Evolutionary conservation across 2,329 filamentous ascomycete genomes (phyloP).

Genomic region (Aschersonia sp.): DNA sequence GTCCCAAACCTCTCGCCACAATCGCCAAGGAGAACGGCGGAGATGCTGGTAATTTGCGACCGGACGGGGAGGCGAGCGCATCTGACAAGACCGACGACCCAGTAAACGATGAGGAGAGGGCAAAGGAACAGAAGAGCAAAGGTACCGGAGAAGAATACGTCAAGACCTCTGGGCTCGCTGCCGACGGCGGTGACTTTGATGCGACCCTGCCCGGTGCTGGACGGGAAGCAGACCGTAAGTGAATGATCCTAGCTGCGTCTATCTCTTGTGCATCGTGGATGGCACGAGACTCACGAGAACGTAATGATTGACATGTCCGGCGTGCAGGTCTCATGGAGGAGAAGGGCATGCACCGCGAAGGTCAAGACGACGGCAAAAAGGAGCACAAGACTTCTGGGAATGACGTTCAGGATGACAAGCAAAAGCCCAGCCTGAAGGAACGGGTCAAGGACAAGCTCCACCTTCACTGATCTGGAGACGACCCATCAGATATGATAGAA

Average conservation of each 20-base stretch:
- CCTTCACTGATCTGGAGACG: slow-evolving; percentile 15
- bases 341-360: slow-evolving; percentile 14
- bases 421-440: slow-evolving; percentile 40
- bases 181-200: slow-evolving; percentile 56
- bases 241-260: background rate
- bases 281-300: background rate
- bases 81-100: background rate
- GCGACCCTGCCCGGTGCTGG: slow-evolving; percentile 49
- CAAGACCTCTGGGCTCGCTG: slow-evolving; percentile 40
- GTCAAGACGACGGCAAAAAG: background rate
- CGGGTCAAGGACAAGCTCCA: slow-evolving; percentile 61
- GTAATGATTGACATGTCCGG: no score
- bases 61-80: background rate
- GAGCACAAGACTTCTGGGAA: background rate
- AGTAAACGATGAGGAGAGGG: slow-evolving; percentile 1
- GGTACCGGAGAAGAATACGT: slow-evolving; percentile 43
- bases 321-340: slow-evolving; percentile 17
- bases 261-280: no score
- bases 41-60: slow-evolving; percentile 11
- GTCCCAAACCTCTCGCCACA: slow-evolving; percentile 17
- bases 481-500: background rate
- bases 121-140: slow-evolving; percentile 14
- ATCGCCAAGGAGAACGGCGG: slow-evolving; percentile 19
- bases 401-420: slow-evolving; percentile 12
- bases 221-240: slow-evolving; percentile 46